These are phyloP conservation scores for Podospora appendiculata DNA, from an alignment of 495 filamentous ascomycete species.

Conservation along the genomic window DNA sequence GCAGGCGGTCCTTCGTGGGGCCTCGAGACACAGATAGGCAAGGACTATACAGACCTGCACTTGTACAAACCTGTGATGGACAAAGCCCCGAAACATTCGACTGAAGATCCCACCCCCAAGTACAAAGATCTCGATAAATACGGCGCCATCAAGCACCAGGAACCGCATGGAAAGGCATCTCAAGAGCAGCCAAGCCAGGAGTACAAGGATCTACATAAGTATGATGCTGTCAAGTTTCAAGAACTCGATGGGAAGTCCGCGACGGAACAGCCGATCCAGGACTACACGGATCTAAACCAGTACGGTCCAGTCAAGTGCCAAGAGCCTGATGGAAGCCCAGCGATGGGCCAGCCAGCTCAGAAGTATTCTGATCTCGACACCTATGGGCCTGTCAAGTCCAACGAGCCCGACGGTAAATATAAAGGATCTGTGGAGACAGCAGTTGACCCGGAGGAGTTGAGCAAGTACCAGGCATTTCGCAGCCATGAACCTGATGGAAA, in stretches of 20 bases:
- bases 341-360: not conserved
- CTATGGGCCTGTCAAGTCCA: constrained; percentile 11
- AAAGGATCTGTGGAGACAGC: not conserved
- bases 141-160: constrained; percentile 12
- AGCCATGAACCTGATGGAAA: constrained; percentile 11
- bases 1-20: not conserved
- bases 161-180: constrained; percentile 15
- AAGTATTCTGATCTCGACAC: constrained; percentile 20
- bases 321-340: constrained; percentile 16
- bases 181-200: constrained; percentile 1
- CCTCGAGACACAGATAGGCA: not conserved
- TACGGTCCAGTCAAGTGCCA: constrained; percentile 13
- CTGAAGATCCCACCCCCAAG: not conserved
- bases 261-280: not conserved
- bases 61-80: constrained; percentile 2
- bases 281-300: constrained; percentile 19
- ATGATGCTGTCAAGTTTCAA: constrained; percentile 6
- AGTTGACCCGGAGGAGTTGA: constrained; percentile 1
- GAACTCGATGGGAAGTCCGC: not conserved
- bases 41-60: constrained; percentile 15
- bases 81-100: not conserved
- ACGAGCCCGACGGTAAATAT: constrained; percentile 22
- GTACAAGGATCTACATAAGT: constrained; percentile 12
- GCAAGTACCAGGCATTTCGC: constrained; percentile 2
- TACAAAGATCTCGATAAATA: constrained; percentile 20